Evolutionary conservation across 1,284 basidiomycete genomes (phyloP), one percentile per base, ranked within the genome.

Genomic region (Rhodotorula sp.): DNA sequence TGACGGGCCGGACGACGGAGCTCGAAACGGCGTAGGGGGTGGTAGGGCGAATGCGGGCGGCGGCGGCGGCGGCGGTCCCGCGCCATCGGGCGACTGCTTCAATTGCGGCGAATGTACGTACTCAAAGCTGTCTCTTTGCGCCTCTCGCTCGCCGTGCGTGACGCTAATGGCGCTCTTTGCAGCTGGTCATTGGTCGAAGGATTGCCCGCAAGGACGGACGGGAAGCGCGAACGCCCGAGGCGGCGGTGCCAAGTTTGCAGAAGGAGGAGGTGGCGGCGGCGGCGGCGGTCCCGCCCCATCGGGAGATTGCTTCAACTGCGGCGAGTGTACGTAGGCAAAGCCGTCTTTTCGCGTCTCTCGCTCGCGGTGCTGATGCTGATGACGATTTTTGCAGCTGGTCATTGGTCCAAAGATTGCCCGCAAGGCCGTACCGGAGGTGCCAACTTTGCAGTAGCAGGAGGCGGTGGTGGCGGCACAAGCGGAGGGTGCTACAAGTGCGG

Each of bases 1-100:
- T 29, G 89, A 91, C 58, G 79, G 80, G 7, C 69, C 58, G 1
- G 23, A 31, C 58, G 72, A 68, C n/a, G 78, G 73, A n/a, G 70
- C 52, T 21, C 47, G 61, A 49, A 68, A 75, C 49, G 58, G 26
- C 20, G 12, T 67, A n/a, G 78, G 73, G 23, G 69, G 54, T 23
- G 48, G 60, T 51, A 5, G 23, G 12, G 62, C 51, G n/a, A 43
- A 57, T 49, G 31, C 39, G 58, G 54, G 43, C 62, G 76, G 57
- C 29, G 70, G 64, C 49, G 63, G 39, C 15, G 65, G 70, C 58
- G 67, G 69, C 20, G 69, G 69, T 48, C 59, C 69, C 8, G 61
- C 26, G 12, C n/a, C 48, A 26, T 48, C 46, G 23, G 46, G 62
- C 20, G 39, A n/a, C 7, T 70, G 68, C 43, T 72, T 65, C 59